Evolutionary conservation across 202 grass and related monocot species (phyloP).

Genomic region (Eragrostis tef): DNA sequence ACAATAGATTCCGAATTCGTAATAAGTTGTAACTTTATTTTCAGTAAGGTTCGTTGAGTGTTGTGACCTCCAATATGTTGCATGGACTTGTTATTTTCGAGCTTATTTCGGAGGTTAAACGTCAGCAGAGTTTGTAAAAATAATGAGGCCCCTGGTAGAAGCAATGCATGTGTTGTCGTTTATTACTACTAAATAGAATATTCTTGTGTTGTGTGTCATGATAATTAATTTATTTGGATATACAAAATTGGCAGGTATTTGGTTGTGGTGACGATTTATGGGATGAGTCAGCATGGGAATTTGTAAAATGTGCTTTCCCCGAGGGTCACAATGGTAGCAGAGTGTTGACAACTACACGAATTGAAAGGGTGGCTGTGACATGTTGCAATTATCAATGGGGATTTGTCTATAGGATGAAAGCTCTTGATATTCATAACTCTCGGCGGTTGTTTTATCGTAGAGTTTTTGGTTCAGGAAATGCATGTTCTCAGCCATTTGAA

Average conservation of each 20-base stretch:
- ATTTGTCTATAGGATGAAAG: constrained; percentile 29
- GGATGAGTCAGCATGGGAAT: constrained; percentile 12
- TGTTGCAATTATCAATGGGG: constrained; percentile 28
- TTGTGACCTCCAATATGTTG: too few species aligned
- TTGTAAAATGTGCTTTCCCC: constrained; percentile 9
- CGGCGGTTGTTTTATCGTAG: constrained; percentile 30
- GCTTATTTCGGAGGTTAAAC: too few species aligned
- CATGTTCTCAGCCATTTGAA: constrained; percentile 25
- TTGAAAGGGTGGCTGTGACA: background rate
- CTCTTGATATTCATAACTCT: constrained; percentile 12
- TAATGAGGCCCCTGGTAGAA: too few species aligned
- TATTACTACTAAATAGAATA: too few species aligned
- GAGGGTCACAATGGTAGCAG: background rate
- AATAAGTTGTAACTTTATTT: too few species aligned
- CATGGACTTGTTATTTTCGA: too few species aligned
- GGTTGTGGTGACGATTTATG: constrained; percentile 36
- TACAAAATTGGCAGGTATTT: constrained; percentile 29
- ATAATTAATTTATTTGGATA: too few species aligned
- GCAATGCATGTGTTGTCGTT: too few species aligned
- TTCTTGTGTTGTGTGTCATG: too few species aligned
- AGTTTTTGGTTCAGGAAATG: constrained; percentile 1
- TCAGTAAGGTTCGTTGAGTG: too few species aligned
- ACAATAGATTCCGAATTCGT: too few species aligned
- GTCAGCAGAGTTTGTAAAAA: too few species aligned
- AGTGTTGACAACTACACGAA: constrained; percentile 34